Base-by-base conservation (phyloP, 139 green algal genomes). In the Dunaliella sp. region DNA sequence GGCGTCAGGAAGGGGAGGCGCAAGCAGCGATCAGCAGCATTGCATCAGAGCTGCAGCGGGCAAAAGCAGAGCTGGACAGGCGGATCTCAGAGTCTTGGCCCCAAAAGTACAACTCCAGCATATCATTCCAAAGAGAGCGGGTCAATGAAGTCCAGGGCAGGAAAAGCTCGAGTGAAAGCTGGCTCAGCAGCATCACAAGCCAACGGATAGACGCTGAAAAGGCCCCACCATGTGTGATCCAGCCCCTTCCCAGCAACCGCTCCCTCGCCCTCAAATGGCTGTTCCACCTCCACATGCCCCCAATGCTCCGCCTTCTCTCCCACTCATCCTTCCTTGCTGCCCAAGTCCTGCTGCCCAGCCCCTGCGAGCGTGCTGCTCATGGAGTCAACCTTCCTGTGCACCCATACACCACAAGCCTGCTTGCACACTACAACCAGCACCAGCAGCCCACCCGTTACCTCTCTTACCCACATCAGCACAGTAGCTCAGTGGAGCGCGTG, bases 291-390 rank as follows among this genome's bases (percentile, higher is more conserved):
- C 48, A 65, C 48, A 65, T 65, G 48, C 48, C 48, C 16, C 48
- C 48, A 26, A 65, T 65, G 48, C 48, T 65, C 7, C 48, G 48
- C 48, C 48, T 26, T 65, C 16, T 65, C 48, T 65, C 48, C 48
- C 48, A 65, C 16, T 7, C 48, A 65, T 65, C 48, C 48, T 65
- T 65, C 48, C 48, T 65, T 7, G 7, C 48, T 65, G 88, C 93
- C 86, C 88, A 93, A 82, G 36, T 90, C 85, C 88, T 92, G 84
- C 86, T 91, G 72, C 91, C 89, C 33, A 58, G 21, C 32, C 1
- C 30, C 2, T 2, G 58, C 21, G 3, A 28, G 25, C 24, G 26
- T 25, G 2, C 74, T 2, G 32, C 1, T 1, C 26, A 82, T 34
- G 48, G 2, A 65, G 48, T 65, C 48, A 65, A 65, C 48, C 1